These are phyloP conservation scores for Lodderomyces parapsilosis DNA, from an alignment of 1,139 yeast species.

Conservation along the genomic window DNA sequence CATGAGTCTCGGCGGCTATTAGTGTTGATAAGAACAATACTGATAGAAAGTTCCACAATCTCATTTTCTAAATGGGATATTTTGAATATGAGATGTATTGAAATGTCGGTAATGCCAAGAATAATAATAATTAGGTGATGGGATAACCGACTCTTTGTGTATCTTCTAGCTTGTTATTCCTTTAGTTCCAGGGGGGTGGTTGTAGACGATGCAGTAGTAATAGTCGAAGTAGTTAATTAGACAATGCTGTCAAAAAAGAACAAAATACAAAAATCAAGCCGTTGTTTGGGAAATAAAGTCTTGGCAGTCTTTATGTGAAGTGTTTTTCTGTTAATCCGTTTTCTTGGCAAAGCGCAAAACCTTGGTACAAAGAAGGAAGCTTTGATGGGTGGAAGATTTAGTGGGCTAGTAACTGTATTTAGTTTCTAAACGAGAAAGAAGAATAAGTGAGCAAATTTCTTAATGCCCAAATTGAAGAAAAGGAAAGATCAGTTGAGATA, in stretches of 20 bases:
- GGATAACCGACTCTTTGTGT: too few relatives aligned
- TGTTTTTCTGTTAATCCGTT: background rate
- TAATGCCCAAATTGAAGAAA: background rate
- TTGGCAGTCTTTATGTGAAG: background rate
- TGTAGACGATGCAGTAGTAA: too few relatives aligned
- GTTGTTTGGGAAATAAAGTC: too few relatives aligned
- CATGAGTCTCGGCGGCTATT: conserved; percentile 46
- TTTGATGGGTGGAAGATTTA: background rate
- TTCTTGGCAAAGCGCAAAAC: conserved; percentile 1
- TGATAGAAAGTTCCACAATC: conserved; percentile 6
- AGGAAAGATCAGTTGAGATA: background rate
- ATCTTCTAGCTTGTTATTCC: too few relatives aligned
- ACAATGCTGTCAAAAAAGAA: conserved; percentile 3
- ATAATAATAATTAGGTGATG: too few relatives aligned
- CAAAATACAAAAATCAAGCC: too few relatives aligned
- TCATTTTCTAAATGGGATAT: conserved; percentile 4
- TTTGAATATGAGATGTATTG: background rate
- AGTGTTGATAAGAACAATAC: conserved; percentile 10
- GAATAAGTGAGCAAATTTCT: conserved; percentile 1
- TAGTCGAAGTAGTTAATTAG: too few relatives aligned
- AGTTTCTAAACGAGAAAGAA: background rate
- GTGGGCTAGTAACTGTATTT: background rate
- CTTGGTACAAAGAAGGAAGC: too few relatives aligned
- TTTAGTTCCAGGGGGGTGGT: too few relatives aligned
- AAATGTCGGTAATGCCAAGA: background rate